phyloP scores from a whole-genome alignment of 768 basidiomycete genomes.

The Collybiopsis confluens region DNA sequence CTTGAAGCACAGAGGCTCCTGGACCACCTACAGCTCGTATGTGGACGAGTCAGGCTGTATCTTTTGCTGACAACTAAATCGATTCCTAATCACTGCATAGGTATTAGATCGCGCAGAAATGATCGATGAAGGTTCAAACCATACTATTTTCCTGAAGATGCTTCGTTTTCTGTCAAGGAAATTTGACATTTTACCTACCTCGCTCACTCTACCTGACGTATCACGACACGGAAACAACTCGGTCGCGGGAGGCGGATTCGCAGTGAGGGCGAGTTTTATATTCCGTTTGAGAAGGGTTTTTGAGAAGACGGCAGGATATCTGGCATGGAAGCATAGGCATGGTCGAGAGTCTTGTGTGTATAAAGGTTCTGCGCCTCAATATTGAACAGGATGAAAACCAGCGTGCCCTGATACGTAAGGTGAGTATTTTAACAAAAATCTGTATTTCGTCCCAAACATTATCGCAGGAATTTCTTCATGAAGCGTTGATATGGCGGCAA shows the following conservation, averaged over 20 bases:
- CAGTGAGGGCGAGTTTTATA: background rate
- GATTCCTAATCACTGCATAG: too few species aligned
- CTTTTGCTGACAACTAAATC: background rate
- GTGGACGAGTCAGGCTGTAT: background rate
- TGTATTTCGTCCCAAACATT: background rate
- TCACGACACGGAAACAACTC: background rate
- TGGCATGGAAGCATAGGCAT: background rate
- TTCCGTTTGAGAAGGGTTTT: too few species aligned
- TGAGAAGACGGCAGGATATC: background rate
- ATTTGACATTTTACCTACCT: background rate
- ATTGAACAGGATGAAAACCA: background rate
- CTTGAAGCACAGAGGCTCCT: background rate
- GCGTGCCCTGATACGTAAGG: background rate
- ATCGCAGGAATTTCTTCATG: constrained; percentile 15
- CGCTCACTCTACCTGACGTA: background rate
- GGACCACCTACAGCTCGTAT: background rate
- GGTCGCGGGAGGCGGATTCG: background rate
- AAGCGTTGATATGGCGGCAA: constrained; percentile 18
- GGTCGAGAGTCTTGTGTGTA: background rate
- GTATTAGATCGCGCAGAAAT: background rate
- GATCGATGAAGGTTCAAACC: background rate
- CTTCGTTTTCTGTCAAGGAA: background rate
- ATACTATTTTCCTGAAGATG: background rate
- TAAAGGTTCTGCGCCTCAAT: constrained; percentile 5
- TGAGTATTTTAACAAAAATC: background rate